Evolutionary conservation across 176 grass and related monocot species (phyloP).

Genomic region (Triticum dicoccoides): DNA sequence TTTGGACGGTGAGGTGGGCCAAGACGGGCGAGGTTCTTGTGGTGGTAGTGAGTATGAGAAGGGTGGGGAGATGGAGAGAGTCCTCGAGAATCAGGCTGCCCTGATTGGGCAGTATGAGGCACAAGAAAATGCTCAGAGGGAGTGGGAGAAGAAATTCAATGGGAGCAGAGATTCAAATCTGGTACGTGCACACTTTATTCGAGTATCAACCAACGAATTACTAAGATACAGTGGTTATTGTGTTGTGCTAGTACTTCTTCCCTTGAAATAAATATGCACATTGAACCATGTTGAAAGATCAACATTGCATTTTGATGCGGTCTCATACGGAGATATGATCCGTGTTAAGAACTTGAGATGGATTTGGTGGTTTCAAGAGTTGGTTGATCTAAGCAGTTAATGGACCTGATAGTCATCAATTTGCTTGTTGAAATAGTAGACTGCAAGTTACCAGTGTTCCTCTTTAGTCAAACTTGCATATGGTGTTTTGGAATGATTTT

Average conservation of each 20-base stretch:
- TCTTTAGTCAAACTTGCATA: background rate
- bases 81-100: constrained; percentile 80
- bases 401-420: background rate
- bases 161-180: constrained; percentile 8
- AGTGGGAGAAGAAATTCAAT: constrained; percentile 90
- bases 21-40: constrained; percentile 34
- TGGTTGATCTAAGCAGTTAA: background rate
- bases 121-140: constrained; percentile 91
- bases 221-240: background rate
- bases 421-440: background rate
- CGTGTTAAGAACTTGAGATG: background rate
- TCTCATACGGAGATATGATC: background rate
- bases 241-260: background rate
- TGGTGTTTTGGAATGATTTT: background rate
- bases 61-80: constrained; percentile 78
- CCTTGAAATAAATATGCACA: background rate
- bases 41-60: constrained; percentile 26
- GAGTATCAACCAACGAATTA: background rate
- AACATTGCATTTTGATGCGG: background rate
- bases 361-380: background rate
- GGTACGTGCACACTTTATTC: constrained; percentile 32
- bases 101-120: constrained; percentile 76
- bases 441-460: background rate
- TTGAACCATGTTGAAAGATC: background rate
- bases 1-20: constrained; percentile 48